Evolutionary conservation across 352 stramenopile genomes (phyloP).

Genomic region (Phytophthora hybrid): DNA sequence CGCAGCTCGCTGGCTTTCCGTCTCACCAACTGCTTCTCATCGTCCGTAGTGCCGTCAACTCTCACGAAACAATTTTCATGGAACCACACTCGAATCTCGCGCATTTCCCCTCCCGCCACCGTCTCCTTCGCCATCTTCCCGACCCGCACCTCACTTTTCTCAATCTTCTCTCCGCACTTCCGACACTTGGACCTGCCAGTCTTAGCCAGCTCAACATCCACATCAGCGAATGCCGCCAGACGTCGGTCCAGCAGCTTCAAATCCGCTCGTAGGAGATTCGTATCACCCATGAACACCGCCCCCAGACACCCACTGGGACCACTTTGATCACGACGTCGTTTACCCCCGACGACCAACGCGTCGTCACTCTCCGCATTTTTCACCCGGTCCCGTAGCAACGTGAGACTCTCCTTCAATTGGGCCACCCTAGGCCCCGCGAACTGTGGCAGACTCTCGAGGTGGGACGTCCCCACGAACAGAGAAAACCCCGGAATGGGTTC

Average conservation of each 20-base stretch:
- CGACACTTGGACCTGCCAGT: conserved; percentile 64
- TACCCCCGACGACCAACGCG: conserved; percentile 9
- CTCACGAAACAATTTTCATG: conserved; percentile 63
- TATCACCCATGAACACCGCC: conserved; percentile 82
- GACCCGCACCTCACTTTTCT: conserved; percentile 57
- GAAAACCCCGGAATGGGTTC: no score
- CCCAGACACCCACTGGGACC: conserved; percentile 52
- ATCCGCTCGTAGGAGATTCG: conserved; percentile 67
- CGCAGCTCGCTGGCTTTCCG: conserved; percentile 13
- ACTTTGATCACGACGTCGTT: conserved; percentile 4
- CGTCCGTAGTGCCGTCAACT: conserved; percentile 28
- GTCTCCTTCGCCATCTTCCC: conserved; percentile 59
- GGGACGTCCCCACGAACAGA: no score
- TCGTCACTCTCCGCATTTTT: conserved; percentile 32
- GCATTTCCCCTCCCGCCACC: conserved; percentile 48
- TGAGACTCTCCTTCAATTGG: no score
- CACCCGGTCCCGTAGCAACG: conserved; percentile 59
- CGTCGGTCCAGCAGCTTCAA: conserved; percentile 65
- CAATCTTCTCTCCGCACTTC: conserved; percentile 53
- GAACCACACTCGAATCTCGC: conserved; percentile 71
- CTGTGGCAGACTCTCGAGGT: no score
- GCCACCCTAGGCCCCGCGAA: no score
- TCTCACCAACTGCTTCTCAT: conserved; percentile 56
- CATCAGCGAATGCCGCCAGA: conserved; percentile 38
- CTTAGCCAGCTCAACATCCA: conserved; percentile 70